Conservation (phyloP, 2,329 filamentous ascomycete genomes). For the Trichoderma semiorbis region DNA sequence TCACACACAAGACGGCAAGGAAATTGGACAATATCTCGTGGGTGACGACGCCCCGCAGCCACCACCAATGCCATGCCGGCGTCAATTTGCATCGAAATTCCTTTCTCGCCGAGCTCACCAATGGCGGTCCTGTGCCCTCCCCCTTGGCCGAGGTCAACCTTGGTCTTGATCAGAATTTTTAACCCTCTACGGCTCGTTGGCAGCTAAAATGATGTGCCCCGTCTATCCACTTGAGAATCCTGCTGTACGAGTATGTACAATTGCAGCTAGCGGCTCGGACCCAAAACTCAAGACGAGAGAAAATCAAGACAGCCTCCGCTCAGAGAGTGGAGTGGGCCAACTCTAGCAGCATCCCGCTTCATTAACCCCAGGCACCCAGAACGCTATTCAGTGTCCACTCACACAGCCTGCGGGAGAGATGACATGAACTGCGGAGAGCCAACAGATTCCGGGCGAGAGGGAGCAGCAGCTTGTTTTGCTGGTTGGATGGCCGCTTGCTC, state of each 20-base stretch:
- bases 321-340: background rate
- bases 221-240: conserved; percentile 1
- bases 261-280: background rate
- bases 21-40: conserved; percentile 8
- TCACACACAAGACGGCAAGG: background rate
- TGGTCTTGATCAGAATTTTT: background rate
- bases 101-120: background rate
- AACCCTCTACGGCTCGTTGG: background rate
- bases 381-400: conserved; percentile 1
- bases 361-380: conserved; percentile 1
- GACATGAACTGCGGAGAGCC: conserved; percentile 11
- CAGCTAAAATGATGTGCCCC: background rate
- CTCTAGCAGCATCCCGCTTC: conserved; percentile 14
- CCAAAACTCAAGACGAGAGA: background rate
- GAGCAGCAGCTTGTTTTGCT: background rate
- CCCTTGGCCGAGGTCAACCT: background rate
- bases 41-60: conserved; percentile 9
- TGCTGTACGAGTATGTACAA: background rate
- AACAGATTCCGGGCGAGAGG: background rate
- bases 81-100: background rate
- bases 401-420: conserved; percentile 1
- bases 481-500: background rate
- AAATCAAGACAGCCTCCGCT: background rate
- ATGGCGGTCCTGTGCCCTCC: background rate
- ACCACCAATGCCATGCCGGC: conserved; percentile 2